phyloP scores from a whole-genome alignment of 257 asterid species.

The Ocimum tenuiflorum region DNA sequence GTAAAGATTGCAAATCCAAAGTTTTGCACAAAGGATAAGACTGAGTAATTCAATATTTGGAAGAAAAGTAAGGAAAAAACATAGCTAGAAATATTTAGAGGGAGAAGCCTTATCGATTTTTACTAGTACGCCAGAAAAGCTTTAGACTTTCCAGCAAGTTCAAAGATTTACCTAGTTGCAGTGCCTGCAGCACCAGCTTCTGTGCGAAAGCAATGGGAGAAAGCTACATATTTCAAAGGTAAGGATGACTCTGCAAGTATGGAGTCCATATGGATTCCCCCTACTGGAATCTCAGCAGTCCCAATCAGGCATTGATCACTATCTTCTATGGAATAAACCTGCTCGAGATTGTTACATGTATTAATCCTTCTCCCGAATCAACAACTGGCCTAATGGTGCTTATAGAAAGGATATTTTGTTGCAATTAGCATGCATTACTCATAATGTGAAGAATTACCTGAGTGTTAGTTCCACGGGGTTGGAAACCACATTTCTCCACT shows the following conservation, averaged over 20 bases:
- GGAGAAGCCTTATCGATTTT: background rate
- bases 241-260: conserved; percentile 64
- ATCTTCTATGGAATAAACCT: conserved; percentile 94
- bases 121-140: background rate
- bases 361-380: background rate
- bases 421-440: background rate
- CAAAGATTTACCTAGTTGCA: conserved; percentile 60
- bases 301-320: conserved; percentile 96
- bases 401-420: background rate
- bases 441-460: conserved; percentile 45
- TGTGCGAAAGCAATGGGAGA: conserved; percentile 95
- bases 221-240: conserved; percentile 83
- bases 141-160: background rate
- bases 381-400: background rate
- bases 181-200: conserved; percentile 99
- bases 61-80: background rate
- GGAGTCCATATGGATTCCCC: conserved; percentile 97
- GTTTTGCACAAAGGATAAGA: background rate
- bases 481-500: conserved; percentile 95
- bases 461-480: conserved; percentile 96
- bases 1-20: background rate
- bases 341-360: conserved; percentile 18
- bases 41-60: background rate
- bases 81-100: background rate
- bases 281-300: conserved; percentile 96